Base-by-base conservation (phyloP, 106 monocot species). In the Dendrobium catenatum region DNA sequence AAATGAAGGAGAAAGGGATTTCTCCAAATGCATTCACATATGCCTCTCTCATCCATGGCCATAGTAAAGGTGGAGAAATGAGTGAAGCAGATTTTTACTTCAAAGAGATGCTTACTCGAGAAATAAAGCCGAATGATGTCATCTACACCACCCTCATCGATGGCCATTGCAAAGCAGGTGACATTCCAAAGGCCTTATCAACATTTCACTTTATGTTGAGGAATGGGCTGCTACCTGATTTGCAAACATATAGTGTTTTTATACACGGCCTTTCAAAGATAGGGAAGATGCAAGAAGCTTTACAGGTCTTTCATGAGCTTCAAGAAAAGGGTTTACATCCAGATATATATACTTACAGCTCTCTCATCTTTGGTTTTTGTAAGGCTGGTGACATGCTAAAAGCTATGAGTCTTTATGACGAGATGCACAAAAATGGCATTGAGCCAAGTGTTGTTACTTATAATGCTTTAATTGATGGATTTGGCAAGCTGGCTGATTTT, bases 401-500 rank as follows among this genome's bases (percentile, higher is more conserved):
- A 80, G 91, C 96, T 82, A 72, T 89, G 24, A 40, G 47, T 20
- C 78, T 96, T 24, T 79, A 75, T 83, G 80, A 87, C 80, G 87
- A 90, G 72, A 96, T 96, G 96, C 46, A 41, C 42, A 46, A 26
- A 18, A 83, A 87, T 76, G 89, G 91, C 37, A 59, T 96, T 80
- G 80, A 87, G 27, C 96, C 93, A 83, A 90, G 77, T 80, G 87
- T 96, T 64, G 79, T 93, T 15, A 91, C 85, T 7, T 91, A 91
- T 74, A 96, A 96, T 88, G 64, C 83, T 68, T 59, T 96, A 33
- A 83, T 96, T 42, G 88, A 91, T 85, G 96, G 96, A 5, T 42
- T 88, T 81, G 88, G 83, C 81, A 96, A 87, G 78, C 82, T 85
- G 9, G 90, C 91, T 76, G 68, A 90, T 83, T 20, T 93, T 67